Evolutionary conservation across 129 eudicot genomes (phyloP), one percentile per base, ranked within the genome.

Genomic region (Artemisia annua): DNA sequence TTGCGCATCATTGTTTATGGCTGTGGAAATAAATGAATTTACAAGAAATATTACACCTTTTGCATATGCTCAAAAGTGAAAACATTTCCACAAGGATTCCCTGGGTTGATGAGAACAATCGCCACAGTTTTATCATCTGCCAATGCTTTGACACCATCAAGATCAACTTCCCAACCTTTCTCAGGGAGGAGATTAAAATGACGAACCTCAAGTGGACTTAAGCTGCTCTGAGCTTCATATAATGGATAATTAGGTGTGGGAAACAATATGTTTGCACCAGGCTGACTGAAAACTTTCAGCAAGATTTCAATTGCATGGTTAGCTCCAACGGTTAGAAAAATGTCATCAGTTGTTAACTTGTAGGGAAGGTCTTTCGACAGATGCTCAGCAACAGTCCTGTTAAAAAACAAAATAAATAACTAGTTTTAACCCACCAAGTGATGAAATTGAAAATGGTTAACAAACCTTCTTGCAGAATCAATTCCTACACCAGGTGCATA

Each of bases 1-100:
- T 10, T 15, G 59, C 16, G 6, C 59, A 54, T 0, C 22, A 54
- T 54, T 54, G 59, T 54, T 5, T 54, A 16, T 14, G 24, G 22
- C 11, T 16, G 59, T 3, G 20, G 22, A 54, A 54, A 4, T 5
- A 5, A 3, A 13, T 24, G 59, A 58, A 49, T 32, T 43, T 26
- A 56, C 5, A 35, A 46, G 50, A 19, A 60, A 6, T 32, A 32
- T 24, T 2, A 24, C 4, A 83, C 91, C 91, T 72, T 79, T 46
- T 81, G 35, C 72, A 87, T 48, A 61, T 84, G 88, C 11, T 81
- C 66, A 75, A 16, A 60, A 49, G 88, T 71, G 71, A 78, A 76
- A 35, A 87, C 88, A 70, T 79, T 87, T 20, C 92, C 88, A 79
- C 88, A 87, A 57, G 92, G 92, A 57, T 87, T 87, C 17, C 92